Conservation (phyloP, 1,139 yeast genomes). For the Suhomyces guaymorum region DNA sequence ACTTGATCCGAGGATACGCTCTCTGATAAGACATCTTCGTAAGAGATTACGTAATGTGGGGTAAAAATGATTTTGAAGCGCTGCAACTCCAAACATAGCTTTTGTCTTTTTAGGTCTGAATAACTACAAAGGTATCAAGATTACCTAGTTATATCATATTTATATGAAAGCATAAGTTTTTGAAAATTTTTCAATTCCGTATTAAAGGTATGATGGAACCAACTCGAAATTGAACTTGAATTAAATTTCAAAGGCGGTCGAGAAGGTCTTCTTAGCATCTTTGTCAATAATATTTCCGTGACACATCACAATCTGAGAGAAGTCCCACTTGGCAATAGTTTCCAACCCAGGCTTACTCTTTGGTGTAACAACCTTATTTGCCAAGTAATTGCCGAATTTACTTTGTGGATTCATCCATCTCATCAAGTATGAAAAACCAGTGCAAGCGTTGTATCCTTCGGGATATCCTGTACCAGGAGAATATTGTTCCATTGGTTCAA, state of each 20-base stretch:
- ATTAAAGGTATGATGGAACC: too few species aligned
- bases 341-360: conserved; percentile 20
- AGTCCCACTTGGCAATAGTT: conserved; percentile 26
- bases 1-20: neutral
- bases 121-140: too few species aligned
- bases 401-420: conserved; percentile 26
- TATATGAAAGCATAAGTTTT: too few species aligned
- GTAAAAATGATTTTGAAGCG: too few species aligned
- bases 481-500: conserved; percentile 24
- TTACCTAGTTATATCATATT: too few species aligned
- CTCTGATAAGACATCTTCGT: neutral
- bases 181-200: too few species aligned
- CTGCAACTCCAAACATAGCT: too few species aligned
- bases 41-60: neutral
- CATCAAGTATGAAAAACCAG: conserved; percentile 24
- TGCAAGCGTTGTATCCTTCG: conserved; percentile 21
- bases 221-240: too few species aligned
- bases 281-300: conserved; percentile 27
- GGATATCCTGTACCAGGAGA: conserved; percentile 22
- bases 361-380: conserved; percentile 27
- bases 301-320: conserved; percentile 24
- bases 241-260: conserved; percentile 16
- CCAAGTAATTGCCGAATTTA: conserved; percentile 27
- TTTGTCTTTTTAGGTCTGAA: too few species aligned
- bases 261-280: conserved; percentile 22